phyloP scores from a whole-genome alignment of 2,329 filamentous ascomycete genomes.

The Calcarisporium arbuscula region DNA sequence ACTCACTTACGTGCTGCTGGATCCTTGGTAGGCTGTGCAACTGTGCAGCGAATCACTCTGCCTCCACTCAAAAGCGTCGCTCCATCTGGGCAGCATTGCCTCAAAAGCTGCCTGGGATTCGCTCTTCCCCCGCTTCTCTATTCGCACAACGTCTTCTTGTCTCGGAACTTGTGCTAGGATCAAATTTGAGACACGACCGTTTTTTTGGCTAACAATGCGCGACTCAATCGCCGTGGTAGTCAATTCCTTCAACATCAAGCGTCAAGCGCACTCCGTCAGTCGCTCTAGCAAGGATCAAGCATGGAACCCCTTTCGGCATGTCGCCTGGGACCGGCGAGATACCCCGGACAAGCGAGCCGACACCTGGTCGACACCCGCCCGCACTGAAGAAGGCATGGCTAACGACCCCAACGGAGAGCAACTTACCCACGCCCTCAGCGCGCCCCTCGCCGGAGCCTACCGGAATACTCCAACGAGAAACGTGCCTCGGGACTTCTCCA shows the following conservation, averaged over 20 bases:
- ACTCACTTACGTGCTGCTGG: too few relatives aligned
- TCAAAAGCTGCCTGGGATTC: too few relatives aligned
- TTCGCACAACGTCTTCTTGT: too few relatives aligned
- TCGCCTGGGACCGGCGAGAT: conserved; percentile 25
- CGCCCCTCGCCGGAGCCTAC: neutral
- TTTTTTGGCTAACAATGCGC: too few relatives aligned
- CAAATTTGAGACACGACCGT: too few relatives aligned
- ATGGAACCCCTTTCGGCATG: conserved; percentile 40
- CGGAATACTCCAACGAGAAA: conserved; percentile 7
- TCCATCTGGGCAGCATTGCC: too few relatives aligned
- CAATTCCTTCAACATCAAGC: conserved; percentile 39
- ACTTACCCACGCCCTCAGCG: conserved; percentile 25
- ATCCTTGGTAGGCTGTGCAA: too few relatives aligned
- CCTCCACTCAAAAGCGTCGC: too few relatives aligned
- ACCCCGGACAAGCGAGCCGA: conserved; percentile 17
- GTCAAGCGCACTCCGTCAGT: conserved; percentile 35
- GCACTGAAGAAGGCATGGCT: conserved; percentile 16
- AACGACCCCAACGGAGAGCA: conserved; percentile 20
- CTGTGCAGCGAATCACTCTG: too few relatives aligned
- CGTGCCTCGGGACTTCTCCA: conserved; percentile 17
- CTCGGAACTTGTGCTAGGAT: conserved; percentile 7
- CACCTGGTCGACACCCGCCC: conserved; percentile 28
- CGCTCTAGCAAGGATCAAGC: conserved; percentile 30
- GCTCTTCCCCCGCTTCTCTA: too few relatives aligned
- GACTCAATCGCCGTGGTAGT: conserved; percentile 25